Percentiles rank a stretch among this genome's conserved stretches.
Conservation (phyloP, 1,284 basidiomycete species). For the Microbotryum saponariae region DNA sequence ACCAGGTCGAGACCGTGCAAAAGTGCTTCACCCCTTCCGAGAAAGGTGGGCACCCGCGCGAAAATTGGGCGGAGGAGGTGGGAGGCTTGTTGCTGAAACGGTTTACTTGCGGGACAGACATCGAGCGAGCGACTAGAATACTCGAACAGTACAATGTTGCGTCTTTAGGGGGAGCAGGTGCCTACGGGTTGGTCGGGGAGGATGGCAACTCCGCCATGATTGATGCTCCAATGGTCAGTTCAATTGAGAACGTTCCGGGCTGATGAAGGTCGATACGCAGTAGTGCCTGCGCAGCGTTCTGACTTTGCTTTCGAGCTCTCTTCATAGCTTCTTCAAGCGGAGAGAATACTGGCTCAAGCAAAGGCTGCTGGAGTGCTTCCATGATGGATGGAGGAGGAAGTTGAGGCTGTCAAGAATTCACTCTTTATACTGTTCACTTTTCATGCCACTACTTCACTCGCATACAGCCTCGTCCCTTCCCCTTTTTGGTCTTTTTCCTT, state of each 20-base stretch:
- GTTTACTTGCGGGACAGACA: conserved; percentile 49
- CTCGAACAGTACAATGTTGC: conserved; percentile 50
- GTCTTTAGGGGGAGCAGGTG: conserved; percentile 48
- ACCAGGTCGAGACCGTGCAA: conserved; percentile 72
- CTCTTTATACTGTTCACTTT: no score
- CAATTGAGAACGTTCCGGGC: conserved; percentile 16
- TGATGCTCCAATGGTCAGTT: conserved; percentile 80
- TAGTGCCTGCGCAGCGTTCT: background rate
- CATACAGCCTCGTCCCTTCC: no score
- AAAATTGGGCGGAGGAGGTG: no score
- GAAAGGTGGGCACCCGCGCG: conserved; percentile 49
- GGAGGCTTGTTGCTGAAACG: background rate
- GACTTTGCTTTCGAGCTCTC: background rate
- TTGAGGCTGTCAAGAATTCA: no score
- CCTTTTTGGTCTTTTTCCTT: no score
- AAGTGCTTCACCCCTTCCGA: conserved; percentile 66
- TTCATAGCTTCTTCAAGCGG: conserved; percentile 46
- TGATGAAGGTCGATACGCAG: background rate
- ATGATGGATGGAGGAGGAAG: no score
- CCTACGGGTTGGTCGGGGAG: conserved; percentile 53
- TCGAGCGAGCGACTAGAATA: conserved; percentile 67
- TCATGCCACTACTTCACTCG: no score
- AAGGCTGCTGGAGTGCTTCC: conserved; percentile 55
- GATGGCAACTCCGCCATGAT: conserved; percentile 68
- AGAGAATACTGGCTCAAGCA: conserved; percentile 57